phyloP scores from a whole-genome alignment of 2,329 filamentous ascomycete genomes.

The Eutypa lata region DNA sequence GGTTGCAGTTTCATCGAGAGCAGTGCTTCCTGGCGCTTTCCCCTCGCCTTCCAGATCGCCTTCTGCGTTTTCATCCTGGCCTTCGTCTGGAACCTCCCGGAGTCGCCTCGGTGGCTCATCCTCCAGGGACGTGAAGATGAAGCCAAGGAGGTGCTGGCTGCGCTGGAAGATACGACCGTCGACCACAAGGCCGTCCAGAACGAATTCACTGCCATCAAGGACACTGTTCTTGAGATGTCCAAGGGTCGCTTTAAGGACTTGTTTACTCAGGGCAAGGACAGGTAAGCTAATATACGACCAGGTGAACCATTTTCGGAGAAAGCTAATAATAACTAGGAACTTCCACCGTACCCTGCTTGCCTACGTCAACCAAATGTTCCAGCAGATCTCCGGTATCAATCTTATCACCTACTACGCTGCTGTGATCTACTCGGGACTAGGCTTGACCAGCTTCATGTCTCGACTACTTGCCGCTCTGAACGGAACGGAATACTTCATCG shows the following conservation, averaged over 20 bases:
- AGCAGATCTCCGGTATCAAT: conserved; percentile 45
- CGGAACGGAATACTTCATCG: conserved; percentile 47
- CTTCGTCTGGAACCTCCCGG: conserved; percentile 51
- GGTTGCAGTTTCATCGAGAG: conserved; percentile 51
- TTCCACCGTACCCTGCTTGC: conserved; percentile 53
- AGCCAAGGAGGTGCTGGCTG: conserved; percentile 40
- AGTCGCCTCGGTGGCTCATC: conserved; percentile 47
- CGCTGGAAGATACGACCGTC: conserved; percentile 34
- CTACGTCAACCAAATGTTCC: conserved; percentile 57
- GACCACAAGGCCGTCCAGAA: conserved; percentile 53
- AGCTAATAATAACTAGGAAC: conserved; percentile 30
- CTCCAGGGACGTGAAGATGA: conserved; percentile 41
- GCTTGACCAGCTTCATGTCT: conserved; percentile 52
- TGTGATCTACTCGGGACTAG: conserved; percentile 47
- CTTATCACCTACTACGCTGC: conserved; percentile 45
- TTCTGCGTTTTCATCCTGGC: conserved; percentile 57
- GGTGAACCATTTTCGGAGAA: not conserved
- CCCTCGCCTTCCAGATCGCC: conserved; percentile 54
- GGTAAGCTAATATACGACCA: conserved; percentile 21
- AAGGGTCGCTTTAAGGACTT: conserved; percentile 53
- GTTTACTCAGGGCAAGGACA: conserved; percentile 55
- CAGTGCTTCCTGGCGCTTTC: conserved; percentile 57
- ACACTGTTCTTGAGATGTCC: conserved; percentile 64
- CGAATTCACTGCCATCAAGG: conserved; percentile 50
- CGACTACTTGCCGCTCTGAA: conserved; percentile 55